Evolutionary conservation across 139 green algal species (phyloP).

Genomic region (Edaphochlamys debaryana): DNA sequence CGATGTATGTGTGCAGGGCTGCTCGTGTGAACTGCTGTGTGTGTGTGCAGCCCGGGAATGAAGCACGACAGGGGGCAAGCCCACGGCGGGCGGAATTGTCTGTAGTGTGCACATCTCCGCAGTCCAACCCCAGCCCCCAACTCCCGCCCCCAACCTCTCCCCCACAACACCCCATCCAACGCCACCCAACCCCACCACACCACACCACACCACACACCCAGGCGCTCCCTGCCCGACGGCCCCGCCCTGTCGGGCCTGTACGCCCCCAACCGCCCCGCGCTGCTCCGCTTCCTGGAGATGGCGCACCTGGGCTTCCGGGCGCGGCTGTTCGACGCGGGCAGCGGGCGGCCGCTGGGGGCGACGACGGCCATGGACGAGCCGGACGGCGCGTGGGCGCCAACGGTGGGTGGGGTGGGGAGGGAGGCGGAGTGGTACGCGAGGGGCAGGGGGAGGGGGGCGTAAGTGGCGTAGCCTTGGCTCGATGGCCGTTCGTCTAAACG

Average conservation of each 20-base stretch:
- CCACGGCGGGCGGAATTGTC: too few species aligned
- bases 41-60: neutral
- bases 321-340: neutral
- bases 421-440: neutral
- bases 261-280: neutral
- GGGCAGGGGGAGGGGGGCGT: neutral
- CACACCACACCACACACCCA: neutral
- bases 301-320: constrained; percentile 6
- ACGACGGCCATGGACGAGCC: neutral
- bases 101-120: neutral
- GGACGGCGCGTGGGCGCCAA: neutral
- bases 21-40: neutral
- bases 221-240: neutral
- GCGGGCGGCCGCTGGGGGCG: neutral
- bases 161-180: neutral
- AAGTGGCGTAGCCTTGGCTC: neutral
- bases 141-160: neutral
- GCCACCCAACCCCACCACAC: neutral
- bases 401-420: neutral
- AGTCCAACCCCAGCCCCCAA: too few species aligned
- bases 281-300: constrained; percentile 10
- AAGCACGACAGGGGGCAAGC: too few species aligned
- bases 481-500: neutral
- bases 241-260: neutral
- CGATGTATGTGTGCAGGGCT: neutral